Conservation (phyloP, 2,329 filamentous ascomycete species). For the Macroventuria anomochaeta region DNA sequence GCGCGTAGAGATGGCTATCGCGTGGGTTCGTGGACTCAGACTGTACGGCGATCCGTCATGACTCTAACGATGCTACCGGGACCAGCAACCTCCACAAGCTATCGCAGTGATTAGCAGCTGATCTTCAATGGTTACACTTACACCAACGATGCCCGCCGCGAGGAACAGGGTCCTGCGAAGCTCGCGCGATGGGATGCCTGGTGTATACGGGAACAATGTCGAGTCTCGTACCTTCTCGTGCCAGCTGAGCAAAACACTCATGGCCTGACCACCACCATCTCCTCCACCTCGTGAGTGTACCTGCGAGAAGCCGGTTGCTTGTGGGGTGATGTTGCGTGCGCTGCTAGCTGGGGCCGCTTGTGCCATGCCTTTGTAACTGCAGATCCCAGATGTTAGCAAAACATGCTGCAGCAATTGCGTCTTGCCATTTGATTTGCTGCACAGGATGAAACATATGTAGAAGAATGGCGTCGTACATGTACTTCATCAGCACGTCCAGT, state of each 20-base stretch:
- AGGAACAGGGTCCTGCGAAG: not conserved
- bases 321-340: slow-evolving; percentile 65
- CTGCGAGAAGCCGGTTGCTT: slow-evolving; percentile 89
- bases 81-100: slow-evolving; percentile 89
- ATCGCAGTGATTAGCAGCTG: slow-evolving; percentile 10
- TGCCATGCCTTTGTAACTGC: slow-evolving; percentile 88
- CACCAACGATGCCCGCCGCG: not conserved
- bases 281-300: slow-evolving; percentile 66
- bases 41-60: slow-evolving; percentile 95
- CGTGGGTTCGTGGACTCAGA: slow-evolving; percentile 56
- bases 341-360: slow-evolving; percentile 43
- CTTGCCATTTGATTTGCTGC: not conserved
- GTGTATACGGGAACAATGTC: not conserved
- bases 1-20: not conserved
- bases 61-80: slow-evolving; percentile 87
- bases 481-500: slow-evolving; percentile 96
- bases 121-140: not conserved
- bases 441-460: too few relatives aligned
- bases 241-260: slow-evolving; percentile 98
- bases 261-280: slow-evolving; percentile 79
- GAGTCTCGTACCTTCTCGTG: slow-evolving; percentile 77
- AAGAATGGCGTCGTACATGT: slow-evolving; percentile 72
- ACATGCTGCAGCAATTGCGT: not conserved
- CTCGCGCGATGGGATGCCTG: not conserved
- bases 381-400: slow-evolving; percentile 1